These are phyloP conservation scores for Picocystis salinarum DNA, from an alignment of 139 green algal genomes.

Conservation along the genomic window DNA sequence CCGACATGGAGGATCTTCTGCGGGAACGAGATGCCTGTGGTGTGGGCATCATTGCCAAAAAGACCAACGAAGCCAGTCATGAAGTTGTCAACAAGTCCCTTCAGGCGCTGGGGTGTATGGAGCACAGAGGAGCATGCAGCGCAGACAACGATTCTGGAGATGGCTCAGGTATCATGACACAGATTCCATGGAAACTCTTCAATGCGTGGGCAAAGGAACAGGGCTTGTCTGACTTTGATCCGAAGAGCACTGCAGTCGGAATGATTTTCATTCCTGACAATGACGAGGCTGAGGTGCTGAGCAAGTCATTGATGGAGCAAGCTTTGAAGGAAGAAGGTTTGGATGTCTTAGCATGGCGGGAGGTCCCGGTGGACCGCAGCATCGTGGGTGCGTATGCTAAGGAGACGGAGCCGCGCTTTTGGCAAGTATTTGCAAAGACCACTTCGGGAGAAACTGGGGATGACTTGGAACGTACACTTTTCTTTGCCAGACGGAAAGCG, in stretches of 20 bases:
- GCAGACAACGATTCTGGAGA: constrained; percentile 93
- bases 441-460: constrained; percentile 37
- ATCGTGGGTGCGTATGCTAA: constrained; percentile 75
- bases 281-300: constrained; percentile 42
- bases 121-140: constrained; percentile 93
- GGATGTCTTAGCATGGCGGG: constrained; percentile 73
- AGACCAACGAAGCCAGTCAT: constrained; percentile 71
- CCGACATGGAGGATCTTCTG: constrained; percentile 72
- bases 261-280: constrained; percentile 95
- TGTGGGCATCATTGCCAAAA: constrained; percentile 88
- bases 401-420: constrained; percentile 70
- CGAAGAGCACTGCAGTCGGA: constrained; percentile 47
- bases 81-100: constrained; percentile 80
- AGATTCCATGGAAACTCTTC: constrained; percentile 89
- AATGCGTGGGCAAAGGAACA: constrained; percentile 35
- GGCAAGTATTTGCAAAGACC: constrained; percentile 72
- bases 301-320: constrained; percentile 48
- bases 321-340: constrained; percentile 53
- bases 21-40: constrained; percentile 86
- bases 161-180: constrained; percentile 91
- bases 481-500: no score
- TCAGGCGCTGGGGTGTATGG: constrained; percentile 90
- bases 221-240: constrained; percentile 11
- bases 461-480: constrained; percentile 87
- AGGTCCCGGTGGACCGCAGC: constrained; percentile 65